Conservation (phyloP, 805 yeast genomes). For the Teunomyces aglyptinius region DNA sequence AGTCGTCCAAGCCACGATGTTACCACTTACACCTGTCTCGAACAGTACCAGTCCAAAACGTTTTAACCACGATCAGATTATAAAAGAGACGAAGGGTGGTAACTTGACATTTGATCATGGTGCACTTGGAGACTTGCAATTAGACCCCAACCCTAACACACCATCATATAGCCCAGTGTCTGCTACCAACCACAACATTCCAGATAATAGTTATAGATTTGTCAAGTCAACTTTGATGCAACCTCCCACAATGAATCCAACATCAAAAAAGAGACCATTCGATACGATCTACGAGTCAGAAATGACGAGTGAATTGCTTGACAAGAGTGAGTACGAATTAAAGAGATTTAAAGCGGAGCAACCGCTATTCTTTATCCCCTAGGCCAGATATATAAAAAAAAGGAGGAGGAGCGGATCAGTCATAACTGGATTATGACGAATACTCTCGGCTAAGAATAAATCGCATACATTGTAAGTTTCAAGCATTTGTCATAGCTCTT, state of each 20-base stretch:
- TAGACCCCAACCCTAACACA: conserved; percentile 8
- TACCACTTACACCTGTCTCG: conserved; percentile 21
- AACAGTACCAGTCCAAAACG: conserved; percentile 26
- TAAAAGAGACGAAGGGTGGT: conserved; percentile 1
- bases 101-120: background rate
- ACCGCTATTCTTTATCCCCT: conserved; percentile 19
- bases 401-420: background rate
- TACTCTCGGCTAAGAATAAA: background rate
- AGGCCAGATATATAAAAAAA: background rate
- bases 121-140: background rate
- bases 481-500: background rate
- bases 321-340: conserved; percentile 12
- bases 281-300: conserved; percentile 6
- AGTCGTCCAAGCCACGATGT: conserved; percentile 6
- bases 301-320: conserved; percentile 8
- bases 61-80: conserved; percentile 6
- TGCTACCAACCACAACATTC: background rate
- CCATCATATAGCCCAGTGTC: conserved; percentile 10
- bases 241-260: conserved; percentile 10
- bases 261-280: conserved; percentile 14
- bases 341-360: conserved; percentile 24
- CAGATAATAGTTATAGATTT: conserved; percentile 4
- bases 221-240: conserved; percentile 8
- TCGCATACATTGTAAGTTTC: background rate
- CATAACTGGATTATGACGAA: conserved; percentile 8